These are phyloP conservation scores for Protostelium mycophagum DNA, from an alignment of 78 protist species.

Conservation along the genomic window DNA sequence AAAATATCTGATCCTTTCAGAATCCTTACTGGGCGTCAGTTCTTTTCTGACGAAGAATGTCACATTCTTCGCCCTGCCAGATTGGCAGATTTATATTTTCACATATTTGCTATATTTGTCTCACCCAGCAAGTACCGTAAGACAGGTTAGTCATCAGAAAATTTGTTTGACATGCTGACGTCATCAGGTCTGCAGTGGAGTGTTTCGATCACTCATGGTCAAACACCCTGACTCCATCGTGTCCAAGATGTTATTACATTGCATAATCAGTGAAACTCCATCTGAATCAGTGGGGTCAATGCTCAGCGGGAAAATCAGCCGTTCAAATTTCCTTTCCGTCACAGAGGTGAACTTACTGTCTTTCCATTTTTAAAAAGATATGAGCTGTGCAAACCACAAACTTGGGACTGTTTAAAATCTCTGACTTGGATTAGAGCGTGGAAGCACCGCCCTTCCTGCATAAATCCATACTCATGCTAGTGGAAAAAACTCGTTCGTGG, in stretches of 20 bases:
- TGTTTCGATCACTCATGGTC: background rate
- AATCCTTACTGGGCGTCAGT: background rate
- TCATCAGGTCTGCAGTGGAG: background rate
- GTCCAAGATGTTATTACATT: background rate
- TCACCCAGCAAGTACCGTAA: conserved; percentile 22
- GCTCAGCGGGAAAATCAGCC: background rate
- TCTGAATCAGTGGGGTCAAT: background rate
- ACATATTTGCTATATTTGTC: background rate
- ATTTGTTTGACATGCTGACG: background rate
- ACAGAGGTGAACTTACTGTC: no score
- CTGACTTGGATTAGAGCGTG: background rate
- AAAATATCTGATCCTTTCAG: no score
- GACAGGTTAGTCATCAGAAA: background rate
- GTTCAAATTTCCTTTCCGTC: background rate
- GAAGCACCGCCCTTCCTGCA: background rate
- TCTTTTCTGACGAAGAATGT: background rate
- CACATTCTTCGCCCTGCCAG: conserved; percentile 1
- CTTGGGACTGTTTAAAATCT: no score
- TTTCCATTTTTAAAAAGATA: no score
- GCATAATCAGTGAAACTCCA: background rate
- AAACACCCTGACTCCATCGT: background rate
- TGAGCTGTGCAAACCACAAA: no score
- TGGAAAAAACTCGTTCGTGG: background rate
- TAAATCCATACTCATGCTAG: background rate
- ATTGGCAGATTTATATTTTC: background rate